Evolutionary conservation across 192 early-diverging fungal genomes (phyloP).

Genomic region (Backusella mclennaniae): DNA sequence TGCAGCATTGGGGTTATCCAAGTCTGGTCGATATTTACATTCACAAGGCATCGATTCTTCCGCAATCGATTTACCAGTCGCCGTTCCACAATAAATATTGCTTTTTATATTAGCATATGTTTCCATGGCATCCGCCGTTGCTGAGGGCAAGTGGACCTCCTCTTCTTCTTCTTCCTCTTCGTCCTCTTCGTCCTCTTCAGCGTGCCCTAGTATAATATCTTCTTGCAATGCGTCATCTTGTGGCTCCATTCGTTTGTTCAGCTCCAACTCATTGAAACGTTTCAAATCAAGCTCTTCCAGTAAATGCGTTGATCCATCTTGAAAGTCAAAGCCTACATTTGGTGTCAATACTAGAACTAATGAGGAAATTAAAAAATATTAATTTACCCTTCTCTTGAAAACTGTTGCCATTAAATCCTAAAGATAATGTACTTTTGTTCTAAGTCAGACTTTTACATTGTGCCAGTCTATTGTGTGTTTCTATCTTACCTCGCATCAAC

Average conservation of each 20-base stretch:
- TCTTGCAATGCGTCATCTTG: background rate
- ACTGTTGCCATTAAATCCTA: constrained; percentile 4
- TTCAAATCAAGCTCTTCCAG: background rate
- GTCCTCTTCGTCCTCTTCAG: background rate
- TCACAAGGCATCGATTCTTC: constrained; percentile 78
- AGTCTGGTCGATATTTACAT: constrained; percentile 70
- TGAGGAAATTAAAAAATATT: background rate
- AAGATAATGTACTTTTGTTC: background rate
- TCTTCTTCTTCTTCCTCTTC: background rate
- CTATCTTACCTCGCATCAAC: constrained; percentile 5
- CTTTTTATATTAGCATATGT: constrained; percentile 63
- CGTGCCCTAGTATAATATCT: background rate
- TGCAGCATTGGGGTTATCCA: constrained; percentile 61
- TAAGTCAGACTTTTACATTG: background rate
- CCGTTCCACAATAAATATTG: constrained; percentile 71
- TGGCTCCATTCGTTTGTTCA: background rate
- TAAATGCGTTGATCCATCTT: background rate
- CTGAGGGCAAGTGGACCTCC: constrained; percentile 26
- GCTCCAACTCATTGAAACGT: background rate
- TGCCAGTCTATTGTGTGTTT: background rate
- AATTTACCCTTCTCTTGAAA: background rate
- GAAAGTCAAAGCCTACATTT: background rate
- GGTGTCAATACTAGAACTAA: background rate
- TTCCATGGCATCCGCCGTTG: constrained; percentile 51
- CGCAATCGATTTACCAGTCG: constrained; percentile 63